Percentiles rank a stretch among this genome's conserved stretches.
These are phyloP conservation scores for Solanum arcanum DNA, from an alignment of 257 asterid genomes.

Conservation along the genomic window DNA sequence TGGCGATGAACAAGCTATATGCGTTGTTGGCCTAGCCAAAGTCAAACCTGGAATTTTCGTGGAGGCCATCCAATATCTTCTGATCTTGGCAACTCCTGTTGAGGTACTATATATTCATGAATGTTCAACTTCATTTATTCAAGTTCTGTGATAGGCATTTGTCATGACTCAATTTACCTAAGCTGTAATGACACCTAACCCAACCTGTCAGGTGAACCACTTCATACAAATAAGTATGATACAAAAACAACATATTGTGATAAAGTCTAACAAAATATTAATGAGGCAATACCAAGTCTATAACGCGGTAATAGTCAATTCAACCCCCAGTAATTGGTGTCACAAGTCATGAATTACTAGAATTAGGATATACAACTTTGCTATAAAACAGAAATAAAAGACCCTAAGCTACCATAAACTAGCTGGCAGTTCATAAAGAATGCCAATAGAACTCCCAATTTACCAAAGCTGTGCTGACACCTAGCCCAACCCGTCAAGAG, in stretches of 20 bases:
- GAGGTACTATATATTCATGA: slow-evolving; percentile 39
- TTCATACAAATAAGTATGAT: neutral
- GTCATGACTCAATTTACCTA: neutral
- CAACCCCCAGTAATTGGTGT: neutral
- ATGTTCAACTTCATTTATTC: neutral
- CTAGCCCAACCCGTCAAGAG: neutral
- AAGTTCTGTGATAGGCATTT: neutral
- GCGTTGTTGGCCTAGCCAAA: slow-evolving; percentile 86
- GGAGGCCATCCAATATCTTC: slow-evolving; percentile 86
- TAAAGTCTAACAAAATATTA: neutral
- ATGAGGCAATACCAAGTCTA: neutral
- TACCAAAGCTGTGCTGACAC: neutral
- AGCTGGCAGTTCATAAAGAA: neutral
- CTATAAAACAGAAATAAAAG: neutral
- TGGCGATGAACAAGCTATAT: slow-evolving; percentile 92
- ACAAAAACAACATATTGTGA: neutral
- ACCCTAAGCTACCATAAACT: neutral
- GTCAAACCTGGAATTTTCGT: slow-evolving; percentile 79
- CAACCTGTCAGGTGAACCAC: neutral
- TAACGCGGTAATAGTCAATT: neutral
- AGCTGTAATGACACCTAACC: neutral
- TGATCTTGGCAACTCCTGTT: slow-evolving; percentile 92
- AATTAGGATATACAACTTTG: neutral
- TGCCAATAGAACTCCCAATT: neutral
- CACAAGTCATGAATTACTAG: neutral